phyloP scores from a whole-genome alignment of 441 rosid species.

The Erodium chrysanthum region DNA sequence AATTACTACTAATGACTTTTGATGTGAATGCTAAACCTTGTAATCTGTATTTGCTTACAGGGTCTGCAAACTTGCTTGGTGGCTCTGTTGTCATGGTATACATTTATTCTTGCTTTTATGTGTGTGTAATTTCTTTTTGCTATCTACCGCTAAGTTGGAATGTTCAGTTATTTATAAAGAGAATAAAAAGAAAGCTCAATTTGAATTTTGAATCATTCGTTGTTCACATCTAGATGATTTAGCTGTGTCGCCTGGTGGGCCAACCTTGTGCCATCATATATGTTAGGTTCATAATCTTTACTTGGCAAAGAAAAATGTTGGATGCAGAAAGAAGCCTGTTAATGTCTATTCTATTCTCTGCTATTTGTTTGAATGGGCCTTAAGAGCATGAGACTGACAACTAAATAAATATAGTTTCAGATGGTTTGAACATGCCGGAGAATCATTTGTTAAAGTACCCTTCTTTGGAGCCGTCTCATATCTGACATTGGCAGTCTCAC shows the following conservation, averaged over 20 bases:
- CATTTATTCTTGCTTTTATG: constrained; percentile 1
- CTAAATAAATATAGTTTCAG: constrained; percentile 47
- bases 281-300: background rate
- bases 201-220: background rate
- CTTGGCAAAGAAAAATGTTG: background rate
- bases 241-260: background rate
- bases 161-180: background rate
- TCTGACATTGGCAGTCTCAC: constrained; percentile 78
- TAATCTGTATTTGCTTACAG: constrained; percentile 31
- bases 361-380: constrained; percentile 3
- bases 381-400: constrained; percentile 33
- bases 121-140: background rate
- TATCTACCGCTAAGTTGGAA: background rate
- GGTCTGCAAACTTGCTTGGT: constrained; percentile 62
- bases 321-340: constrained; percentile 6
- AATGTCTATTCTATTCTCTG: constrained; percentile 2
- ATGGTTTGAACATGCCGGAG: constrained; percentile 66
- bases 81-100: constrained; percentile 52
- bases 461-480: constrained; percentile 74
- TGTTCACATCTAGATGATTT: constrained; percentile 4
- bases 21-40: constrained; percentile 23
- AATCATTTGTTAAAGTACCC: constrained; percentile 69
- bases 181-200: background rate
- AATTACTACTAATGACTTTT: background rate
- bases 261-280: background rate